Evolutionary conservation across 208 protist genomes (phyloP), one percentile per base, ranked within the genome.

Genomic region (Leishmania turanica): DNA sequence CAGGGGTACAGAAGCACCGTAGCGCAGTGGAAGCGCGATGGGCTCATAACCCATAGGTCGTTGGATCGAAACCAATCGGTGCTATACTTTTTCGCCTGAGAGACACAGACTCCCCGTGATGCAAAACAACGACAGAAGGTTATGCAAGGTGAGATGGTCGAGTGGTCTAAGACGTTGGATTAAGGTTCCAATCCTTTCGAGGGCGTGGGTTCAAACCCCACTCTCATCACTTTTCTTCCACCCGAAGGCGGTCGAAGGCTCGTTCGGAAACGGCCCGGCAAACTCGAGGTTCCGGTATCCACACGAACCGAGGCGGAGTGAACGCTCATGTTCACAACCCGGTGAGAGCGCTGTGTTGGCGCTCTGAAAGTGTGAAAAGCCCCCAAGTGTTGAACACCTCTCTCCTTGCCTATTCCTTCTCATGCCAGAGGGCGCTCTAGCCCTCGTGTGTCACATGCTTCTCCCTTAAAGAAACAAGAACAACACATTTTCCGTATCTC

Each of bases 41-140:
- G 95, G 93, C 95, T 97, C 93, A 96, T 97, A 97, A 97, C 93
- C 93, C 92, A 96, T 96, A 97, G 95, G 95, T 92, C 95, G 93
- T 95, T 96, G 95, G 95, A 96, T 97, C 95, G 92, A 97, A 96
- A 95, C 95, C 95, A 96, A 95, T 91, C 94, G 94, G 89, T 97
- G 94, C 94, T 97, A 96, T 78, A 31, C 79, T 93, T 95, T 97
- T 93, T 49, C 27, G 5, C 27, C 21, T 34, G 6, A 0, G 47
- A 51, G 11, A n/a, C 7, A 31, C 3, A 19, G 0, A 0, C 27
- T 6, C 1, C 3, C 1, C 1, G 11, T 42, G 5, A 40, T 24
- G 0, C 0, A 66, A 0, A 0, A 51, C 6, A 11, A n/a, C 21
- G 4, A 21, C 27, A 64, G 8, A 8, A 2, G 0, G 1, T 0